phyloP scores from a whole-genome alignment of 1,139 yeast genomes.

The Geotrichum carabidarum region DNA sequence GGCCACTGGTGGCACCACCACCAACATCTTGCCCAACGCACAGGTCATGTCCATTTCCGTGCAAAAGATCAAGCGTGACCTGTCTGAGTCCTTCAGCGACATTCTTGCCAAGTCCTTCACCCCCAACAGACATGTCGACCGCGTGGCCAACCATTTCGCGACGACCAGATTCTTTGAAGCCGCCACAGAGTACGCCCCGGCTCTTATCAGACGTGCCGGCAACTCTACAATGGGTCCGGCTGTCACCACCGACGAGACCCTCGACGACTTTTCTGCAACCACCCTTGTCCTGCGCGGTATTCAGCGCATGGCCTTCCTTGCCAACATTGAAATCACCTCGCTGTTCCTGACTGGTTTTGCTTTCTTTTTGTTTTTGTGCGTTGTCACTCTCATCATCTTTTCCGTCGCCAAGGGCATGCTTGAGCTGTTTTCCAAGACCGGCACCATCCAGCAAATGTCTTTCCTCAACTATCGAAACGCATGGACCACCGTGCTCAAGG shows the following conservation, averaged over 20 bases:
- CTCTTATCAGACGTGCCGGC: constrained; percentile 27
- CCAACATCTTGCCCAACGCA: constrained; percentile 60
- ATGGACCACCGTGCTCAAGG: constrained; percentile 78
- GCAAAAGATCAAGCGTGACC: constrained; percentile 44
- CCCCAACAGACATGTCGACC: constrained; percentile 19
- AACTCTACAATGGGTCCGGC: constrained; percentile 48
- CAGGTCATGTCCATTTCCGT: constrained; percentile 69
- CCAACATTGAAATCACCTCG: constrained; percentile 79
- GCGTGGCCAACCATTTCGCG: not conserved
- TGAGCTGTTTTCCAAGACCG: constrained; percentile 62
- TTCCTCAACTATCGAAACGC: constrained; percentile 74
- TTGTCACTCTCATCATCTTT: constrained; percentile 61
- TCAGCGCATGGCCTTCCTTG: constrained; percentile 80
- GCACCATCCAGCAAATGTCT: constrained; percentile 53
- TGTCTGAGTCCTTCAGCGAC: constrained; percentile 19
- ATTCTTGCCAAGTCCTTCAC: constrained; percentile 24
- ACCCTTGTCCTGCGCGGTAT: constrained; percentile 84
- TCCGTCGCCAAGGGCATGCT: constrained; percentile 67
- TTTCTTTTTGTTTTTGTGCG: constrained; percentile 73
- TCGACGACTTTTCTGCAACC: constrained; percentile 50
- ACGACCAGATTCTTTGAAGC: constrained; percentile 14
- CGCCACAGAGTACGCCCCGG: constrained; percentile 14
- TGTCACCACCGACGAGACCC: constrained; percentile 66
- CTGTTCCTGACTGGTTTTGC: constrained; percentile 82
- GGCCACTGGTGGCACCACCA: constrained; percentile 87